phyloP scores from a whole-genome alignment of 345 rosid genomes.

The Balakata baccata region DNA sequence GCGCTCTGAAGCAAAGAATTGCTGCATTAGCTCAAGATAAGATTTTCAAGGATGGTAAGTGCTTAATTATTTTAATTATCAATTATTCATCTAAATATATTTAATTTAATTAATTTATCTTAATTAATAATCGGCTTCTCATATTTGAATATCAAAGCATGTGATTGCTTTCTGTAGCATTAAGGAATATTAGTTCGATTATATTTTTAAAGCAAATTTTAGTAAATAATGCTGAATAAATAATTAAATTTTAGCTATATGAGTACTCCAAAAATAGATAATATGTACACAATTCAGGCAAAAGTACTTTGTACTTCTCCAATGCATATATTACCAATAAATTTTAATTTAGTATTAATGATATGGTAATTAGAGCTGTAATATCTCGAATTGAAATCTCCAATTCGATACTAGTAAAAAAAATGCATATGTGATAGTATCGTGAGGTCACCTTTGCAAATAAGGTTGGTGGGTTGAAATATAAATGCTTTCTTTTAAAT shows the following conservation, averaged over 20 bases:
- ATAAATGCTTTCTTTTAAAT: conserved; percentile 5
- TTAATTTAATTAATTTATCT: too few species aligned
- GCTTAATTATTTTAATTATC: not conserved
- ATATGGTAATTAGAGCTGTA: too few species aligned
- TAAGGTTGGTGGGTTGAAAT: not conserved
- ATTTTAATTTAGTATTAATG: too few species aligned
- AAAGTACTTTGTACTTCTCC: not conserved
- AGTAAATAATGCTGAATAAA: not conserved
- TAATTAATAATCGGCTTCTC: too few species aligned
- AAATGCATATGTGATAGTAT: not conserved
- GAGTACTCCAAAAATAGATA: not conserved
- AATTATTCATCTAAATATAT: not conserved
- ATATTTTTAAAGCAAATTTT: not conserved
- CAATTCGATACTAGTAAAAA: too few species aligned
- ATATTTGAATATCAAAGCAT: not conserved
- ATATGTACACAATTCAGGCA: not conserved
- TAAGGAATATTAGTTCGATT: not conserved
- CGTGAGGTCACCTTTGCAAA: not conserved
- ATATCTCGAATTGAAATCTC: too few species aligned
- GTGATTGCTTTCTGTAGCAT: not conserved
- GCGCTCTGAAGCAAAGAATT: conserved; percentile 36
- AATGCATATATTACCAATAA: not conserved
- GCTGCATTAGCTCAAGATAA: conserved; percentile 38
- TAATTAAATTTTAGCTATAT: not conserved
- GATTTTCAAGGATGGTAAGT: conserved; percentile 36